Base-by-base conservation (phyloP, 768 basidiomycete species). In the Boletellus emodensis region DNA sequence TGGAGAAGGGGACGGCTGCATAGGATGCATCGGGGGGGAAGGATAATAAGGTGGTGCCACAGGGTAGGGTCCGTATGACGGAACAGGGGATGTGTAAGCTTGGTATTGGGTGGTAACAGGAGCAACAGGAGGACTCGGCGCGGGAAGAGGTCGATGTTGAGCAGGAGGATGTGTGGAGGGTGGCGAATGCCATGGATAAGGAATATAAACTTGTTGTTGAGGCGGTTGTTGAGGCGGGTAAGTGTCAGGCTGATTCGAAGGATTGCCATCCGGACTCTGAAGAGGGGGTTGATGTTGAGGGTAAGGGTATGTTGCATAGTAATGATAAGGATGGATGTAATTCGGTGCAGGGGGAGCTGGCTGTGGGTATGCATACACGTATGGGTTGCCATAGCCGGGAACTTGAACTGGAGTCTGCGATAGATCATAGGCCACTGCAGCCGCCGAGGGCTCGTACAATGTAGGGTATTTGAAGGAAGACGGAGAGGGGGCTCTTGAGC, bases 401-500 rank as follows among this genome's bases (percentile, higher is more conserved):
- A 57, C 22, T 38, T 65, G 69, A 18, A 61, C 64, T 15, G 66
- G 57, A 14, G 64, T 56, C 14, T 72, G 67, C 17, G 71, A 64
- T 10, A 62, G 44, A 32, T 66, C 64, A 39, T 65, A 71, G 42
- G 66, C 58, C 14, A 62, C 40, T 40, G 64, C 53, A 28, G 62
- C 53, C 15, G 65, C 61, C 26, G 62, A 61, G 38, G 84, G 81
- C 54, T 90, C 90, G 58, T 90, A 89, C 35, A 90, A 68, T 2
- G 81, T 78, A 15, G 88, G 77, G 65, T 83, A 92, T 49, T 78
- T 82, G 70, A 90, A 86, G 26, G 86, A 81, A 22, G 66, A 70
- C 3, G 89, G 86, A 9, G 88, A 90, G 13, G 86, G 74, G 3
- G 88, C 84, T 57, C 87, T 73, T 22, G 87, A 89, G 56, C 79